Percentiles rank a stretch among this genome's conserved stretches.
Evolutionary conservation across 192 early-diverging fungal species (phyloP).

Genomic region (Geranomyces variabilis): DNA sequence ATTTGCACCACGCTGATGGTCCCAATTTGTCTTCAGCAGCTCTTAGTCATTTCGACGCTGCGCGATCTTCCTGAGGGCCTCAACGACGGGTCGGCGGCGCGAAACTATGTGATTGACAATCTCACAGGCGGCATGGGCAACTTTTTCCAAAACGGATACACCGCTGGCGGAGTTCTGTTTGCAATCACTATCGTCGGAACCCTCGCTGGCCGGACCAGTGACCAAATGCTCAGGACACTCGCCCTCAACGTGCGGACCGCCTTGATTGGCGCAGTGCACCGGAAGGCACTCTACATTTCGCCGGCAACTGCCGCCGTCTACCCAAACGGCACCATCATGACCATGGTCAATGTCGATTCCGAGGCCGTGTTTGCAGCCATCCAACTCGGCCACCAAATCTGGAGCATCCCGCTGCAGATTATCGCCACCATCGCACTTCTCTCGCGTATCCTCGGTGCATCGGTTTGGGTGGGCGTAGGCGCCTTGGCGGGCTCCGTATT

Average conservation of each 20-base stretch:
- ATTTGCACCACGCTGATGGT: neutral
- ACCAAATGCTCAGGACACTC: neutral
- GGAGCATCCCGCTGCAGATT: constrained; percentile 24
- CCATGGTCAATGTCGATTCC: constrained; percentile 3
- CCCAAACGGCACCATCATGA: constrained; percentile 16
- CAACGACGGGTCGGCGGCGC: neutral
- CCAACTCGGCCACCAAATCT: constrained; percentile 14
- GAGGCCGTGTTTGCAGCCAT: neutral
- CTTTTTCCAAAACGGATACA: neutral
- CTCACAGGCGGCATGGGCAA: constrained; percentile 1
- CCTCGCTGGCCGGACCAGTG: constrained; percentile 8
- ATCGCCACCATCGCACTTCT: constrained; percentile 16
- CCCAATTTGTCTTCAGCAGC: constrained; percentile 6
- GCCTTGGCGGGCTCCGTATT: neutral
- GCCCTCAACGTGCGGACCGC: constrained; percentile 4
- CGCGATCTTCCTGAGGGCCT: neutral
- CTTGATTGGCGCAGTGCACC: neutral
- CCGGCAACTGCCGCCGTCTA: neutral
- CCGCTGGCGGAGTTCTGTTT: neutral
- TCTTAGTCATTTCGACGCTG: neutral
- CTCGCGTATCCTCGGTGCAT: constrained; percentile 22
- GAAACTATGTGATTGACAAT: neutral
- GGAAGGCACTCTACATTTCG: constrained; percentile 16
- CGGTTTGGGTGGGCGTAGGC: constrained; percentile 27
- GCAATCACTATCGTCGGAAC: neutral